A percentile compares a stretch with the other conserved stretches of the same genome.
Conservation (phyloP, 345 rosid genomes). For the Brassica carinata region DNA sequence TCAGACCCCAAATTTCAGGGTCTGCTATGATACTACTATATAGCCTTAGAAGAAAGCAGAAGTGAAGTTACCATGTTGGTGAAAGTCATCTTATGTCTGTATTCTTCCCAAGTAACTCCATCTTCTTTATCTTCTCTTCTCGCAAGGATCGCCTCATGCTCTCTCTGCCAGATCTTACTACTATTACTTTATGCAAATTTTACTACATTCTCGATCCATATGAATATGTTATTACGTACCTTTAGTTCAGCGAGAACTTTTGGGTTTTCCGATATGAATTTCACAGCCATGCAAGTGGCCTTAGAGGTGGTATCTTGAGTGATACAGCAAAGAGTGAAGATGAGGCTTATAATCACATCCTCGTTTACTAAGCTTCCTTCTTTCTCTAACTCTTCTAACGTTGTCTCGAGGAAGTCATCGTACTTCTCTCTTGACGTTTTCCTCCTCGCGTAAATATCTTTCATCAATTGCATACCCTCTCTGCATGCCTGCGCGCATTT, state of each 20-base stretch:
- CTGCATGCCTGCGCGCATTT: conserved; percentile 31
- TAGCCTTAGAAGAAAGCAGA: background rate
- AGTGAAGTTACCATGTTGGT: conserved; percentile 36
- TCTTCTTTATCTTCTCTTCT: conserved; percentile 26
- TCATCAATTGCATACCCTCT: conserved; percentile 24
- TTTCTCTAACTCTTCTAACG: conserved; percentile 33
- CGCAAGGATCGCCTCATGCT: conserved; percentile 43
- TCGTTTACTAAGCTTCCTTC: conserved; percentile 24
- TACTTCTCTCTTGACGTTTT: conserved; percentile 5
- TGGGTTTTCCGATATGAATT: conserved; percentile 39
- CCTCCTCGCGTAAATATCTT: conserved; percentile 22
- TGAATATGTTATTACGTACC: background rate
- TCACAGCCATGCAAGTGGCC: conserved; percentile 34
- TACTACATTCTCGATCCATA: background rate
- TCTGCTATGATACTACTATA: no score
- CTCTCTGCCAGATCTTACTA: conserved; percentile 35
- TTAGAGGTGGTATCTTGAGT: conserved; percentile 41
- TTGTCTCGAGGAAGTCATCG: conserved; percentile 38
- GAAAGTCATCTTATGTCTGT: conserved; percentile 38
- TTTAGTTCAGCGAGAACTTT: conserved; percentile 32
- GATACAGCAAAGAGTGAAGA: conserved; percentile 34
- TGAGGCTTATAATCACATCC: background rate
- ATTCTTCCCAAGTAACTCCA: conserved; percentile 37
- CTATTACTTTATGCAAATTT: background rate
- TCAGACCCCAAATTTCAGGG: no score